Evolutionary conservation across 2,329 filamentous ascomycete genomes (phyloP).

Genomic region (Hypoxylon sp.): DNA sequence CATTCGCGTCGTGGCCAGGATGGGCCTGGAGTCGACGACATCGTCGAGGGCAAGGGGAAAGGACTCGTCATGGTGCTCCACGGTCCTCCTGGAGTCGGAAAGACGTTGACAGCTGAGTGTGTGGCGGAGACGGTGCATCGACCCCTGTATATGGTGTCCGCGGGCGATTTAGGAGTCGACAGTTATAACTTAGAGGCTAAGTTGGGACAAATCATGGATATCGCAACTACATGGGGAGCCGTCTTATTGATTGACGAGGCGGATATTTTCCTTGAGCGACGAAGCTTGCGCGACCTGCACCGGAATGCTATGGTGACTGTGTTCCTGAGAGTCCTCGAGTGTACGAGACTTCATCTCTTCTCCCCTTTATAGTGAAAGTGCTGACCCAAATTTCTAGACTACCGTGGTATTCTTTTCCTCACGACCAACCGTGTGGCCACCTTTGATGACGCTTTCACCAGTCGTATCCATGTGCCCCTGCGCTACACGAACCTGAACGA

Average conservation of each 20-base stretch:
- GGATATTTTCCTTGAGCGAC: constrained; percentile 57
- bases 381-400: constrained; percentile 31
- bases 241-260: constrained; percentile 56
- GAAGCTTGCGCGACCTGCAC: constrained; percentile 46
- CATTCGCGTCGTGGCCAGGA: constrained; percentile 30
- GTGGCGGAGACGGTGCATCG: constrained; percentile 56
- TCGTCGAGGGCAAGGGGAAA: constrained; percentile 43
- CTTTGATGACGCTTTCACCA: constrained; percentile 48
- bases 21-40: constrained; percentile 36
- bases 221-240: constrained; percentile 59
- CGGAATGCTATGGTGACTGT: constrained; percentile 48
- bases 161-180: constrained; percentile 54
- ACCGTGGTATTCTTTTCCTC: constrained; percentile 48
- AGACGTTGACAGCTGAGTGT: constrained; percentile 56
- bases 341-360: constrained; percentile 8
- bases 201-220: constrained; percentile 55
- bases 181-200: constrained; percentile 48
- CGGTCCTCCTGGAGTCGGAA: constrained; percentile 41
- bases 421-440: constrained; percentile 47
- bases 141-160: constrained; percentile 56
- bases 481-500: constrained; percentile 42
- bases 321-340: constrained; percentile 47
- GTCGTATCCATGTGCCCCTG: constrained; percentile 48
- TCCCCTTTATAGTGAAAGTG: neutral
- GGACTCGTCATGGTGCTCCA: constrained; percentile 44